Percentiles rank a stretch among this genome's conserved stretches.
These are phyloP conservation scores for Colletotrichum destructivum DNA, from an alignment of 2,329 filamentous ascomycete genomes.

Conservation along the genomic window DNA sequence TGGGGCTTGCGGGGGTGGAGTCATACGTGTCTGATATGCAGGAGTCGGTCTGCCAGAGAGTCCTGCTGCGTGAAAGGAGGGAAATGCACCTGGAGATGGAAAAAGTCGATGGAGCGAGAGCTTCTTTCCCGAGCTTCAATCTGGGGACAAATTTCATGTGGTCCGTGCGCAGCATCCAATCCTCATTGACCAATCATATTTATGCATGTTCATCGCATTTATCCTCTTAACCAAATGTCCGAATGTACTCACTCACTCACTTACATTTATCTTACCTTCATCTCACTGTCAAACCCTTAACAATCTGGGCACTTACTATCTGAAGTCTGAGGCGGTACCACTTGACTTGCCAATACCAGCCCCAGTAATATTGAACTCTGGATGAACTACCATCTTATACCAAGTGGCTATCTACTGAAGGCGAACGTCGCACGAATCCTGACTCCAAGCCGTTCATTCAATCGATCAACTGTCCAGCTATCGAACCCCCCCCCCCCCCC, in stretches of 20 bases:
- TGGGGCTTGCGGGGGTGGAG: background rate
- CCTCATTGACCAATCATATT: slow-evolving; percentile 35
- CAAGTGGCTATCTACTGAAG: no score
- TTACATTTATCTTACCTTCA: no score
- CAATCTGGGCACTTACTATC: no score
- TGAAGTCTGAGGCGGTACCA: no score
- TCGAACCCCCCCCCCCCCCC: no score
- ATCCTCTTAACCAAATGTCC: background rate
- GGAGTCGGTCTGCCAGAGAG: slow-evolving; percentile 21
- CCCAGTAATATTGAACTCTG: no score
- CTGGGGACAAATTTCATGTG: slow-evolving; percentile 40
- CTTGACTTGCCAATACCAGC: no score
- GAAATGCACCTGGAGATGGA: slow-evolving; percentile 28
- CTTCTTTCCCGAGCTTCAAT: slow-evolving; percentile 29
- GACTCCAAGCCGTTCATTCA: background rate
- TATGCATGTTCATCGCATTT: background rate
- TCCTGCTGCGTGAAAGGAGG: slow-evolving; percentile 24
- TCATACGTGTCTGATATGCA: slow-evolving; percentile 34
- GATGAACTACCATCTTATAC: no score
- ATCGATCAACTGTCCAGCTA: no score
- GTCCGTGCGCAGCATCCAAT: slow-evolving; percentile 15
- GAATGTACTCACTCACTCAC: background rate
- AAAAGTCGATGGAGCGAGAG: slow-evolving; percentile 37
- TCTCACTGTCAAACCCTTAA: no score
- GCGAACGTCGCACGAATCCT: background rate